Conservation (phyloP, 106 monocot species). For the Platanthera zijinensis region DNA sequence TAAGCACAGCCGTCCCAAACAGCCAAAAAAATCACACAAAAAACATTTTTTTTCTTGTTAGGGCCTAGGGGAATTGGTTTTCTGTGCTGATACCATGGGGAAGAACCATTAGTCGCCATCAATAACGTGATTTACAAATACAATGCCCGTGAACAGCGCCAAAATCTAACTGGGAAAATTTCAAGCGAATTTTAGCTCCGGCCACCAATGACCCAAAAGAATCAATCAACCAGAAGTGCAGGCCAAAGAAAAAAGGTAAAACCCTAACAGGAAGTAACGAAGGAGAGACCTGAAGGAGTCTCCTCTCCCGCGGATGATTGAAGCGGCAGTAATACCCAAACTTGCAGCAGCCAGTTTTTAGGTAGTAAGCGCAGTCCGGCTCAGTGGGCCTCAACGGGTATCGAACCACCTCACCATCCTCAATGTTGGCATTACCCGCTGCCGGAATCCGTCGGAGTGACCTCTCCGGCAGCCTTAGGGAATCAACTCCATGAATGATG, state of each 20-base stretch:
- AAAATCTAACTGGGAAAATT: background rate
- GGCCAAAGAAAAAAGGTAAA: background rate
- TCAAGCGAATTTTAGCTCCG: background rate
- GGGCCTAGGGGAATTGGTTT: too few species aligned
- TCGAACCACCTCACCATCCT: background rate
- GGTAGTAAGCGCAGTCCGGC: conserved; percentile 19
- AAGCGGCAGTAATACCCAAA: conserved; percentile 26
- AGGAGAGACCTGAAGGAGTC: background rate
- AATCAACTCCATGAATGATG: background rate
- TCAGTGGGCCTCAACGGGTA: conserved; percentile 15
- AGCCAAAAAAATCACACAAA: too few species aligned
- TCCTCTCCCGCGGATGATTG: conserved; percentile 21
- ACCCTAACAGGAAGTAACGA: background rate
- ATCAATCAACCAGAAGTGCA: background rate
- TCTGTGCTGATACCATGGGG: too few species aligned
- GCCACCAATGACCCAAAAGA: background rate
- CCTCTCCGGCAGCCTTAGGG: background rate
- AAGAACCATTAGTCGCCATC: too few species aligned
- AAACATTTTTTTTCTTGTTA: too few species aligned
- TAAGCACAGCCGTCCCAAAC: too few species aligned
- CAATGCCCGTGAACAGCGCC: background rate
- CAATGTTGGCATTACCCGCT: background rate
- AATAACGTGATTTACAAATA: too few species aligned
- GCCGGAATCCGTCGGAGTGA: background rate
- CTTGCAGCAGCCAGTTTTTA: conserved; percentile 18